Percentiles rank a stretch among this genome's conserved stretches.
Evolutionary conservation across 2,329 filamentous ascomycete species (phyloP).

Genomic region (Nemania sp.): DNA sequence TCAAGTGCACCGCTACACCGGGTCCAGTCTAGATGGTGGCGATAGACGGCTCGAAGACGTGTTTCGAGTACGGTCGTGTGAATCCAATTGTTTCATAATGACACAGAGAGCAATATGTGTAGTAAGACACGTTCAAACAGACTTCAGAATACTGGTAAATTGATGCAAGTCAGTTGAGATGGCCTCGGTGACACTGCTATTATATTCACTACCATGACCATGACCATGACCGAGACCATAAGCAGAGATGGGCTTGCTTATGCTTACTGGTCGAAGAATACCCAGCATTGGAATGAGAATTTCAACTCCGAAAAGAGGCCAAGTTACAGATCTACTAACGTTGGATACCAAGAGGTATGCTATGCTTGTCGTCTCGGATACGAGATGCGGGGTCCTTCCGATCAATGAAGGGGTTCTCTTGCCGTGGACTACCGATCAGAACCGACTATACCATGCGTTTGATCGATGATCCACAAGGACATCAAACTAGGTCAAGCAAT

Average conservation of each 20-base stretch:
- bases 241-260: not conserved
- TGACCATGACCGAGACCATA: not conserved
- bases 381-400: slow-evolving; percentile 32
- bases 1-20: slow-evolving; percentile 2
- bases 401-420: slow-evolving; percentile 28
- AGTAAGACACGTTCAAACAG: not conserved
- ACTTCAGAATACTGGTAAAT: too few relatives aligned
- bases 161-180: too few relatives aligned
- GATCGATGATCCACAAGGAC: slow-evolving; percentile 27
- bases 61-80: slow-evolving; percentile 14
- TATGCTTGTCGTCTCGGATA: slow-evolving; percentile 22
- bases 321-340: not conserved
- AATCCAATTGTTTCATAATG: slow-evolving; percentile 26
- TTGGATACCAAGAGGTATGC: not conserved
- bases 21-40: slow-evolving; percentile 9
- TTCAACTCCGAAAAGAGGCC: not conserved
- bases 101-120: not conserved
- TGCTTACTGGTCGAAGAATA: too few relatives aligned
- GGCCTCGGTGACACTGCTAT: too few relatives aligned
- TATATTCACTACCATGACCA: too few relatives aligned
- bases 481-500: slow-evolving; percentile 18
- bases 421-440: slow-evolving; percentile 27
- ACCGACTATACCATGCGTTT: slow-evolving; percentile 24
- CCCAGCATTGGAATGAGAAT: not conserved
- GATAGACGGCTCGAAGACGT: slow-evolving; percentile 14